phyloP scores from a whole-genome alignment of 805 yeast species.

The Blastobotrys parvus region DNA sequence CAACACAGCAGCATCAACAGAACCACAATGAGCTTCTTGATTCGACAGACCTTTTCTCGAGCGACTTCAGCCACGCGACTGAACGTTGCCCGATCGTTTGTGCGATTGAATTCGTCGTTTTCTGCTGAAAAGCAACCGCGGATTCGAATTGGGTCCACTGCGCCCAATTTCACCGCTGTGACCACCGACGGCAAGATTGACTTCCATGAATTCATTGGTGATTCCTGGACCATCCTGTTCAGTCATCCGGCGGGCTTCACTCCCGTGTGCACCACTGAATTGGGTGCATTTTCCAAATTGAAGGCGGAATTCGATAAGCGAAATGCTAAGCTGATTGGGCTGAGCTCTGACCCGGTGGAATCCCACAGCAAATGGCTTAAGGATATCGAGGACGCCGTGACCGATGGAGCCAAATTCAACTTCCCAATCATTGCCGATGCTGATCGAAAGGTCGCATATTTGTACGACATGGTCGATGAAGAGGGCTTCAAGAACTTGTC shows the following conservation, averaged over 20 bases:
- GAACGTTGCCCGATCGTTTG: neutral
- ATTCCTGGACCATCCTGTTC: slow-evolving; percentile 81
- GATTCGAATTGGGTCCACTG: slow-evolving; percentile 70
- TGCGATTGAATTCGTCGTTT: slow-evolving; percentile 14
- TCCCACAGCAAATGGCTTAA: slow-evolving; percentile 80
- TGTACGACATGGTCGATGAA: slow-evolving; percentile 83
- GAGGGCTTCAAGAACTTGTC: slow-evolving; percentile 67
- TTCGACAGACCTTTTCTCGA: neutral
- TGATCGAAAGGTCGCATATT: slow-evolving; percentile 73
- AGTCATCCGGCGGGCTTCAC: slow-evolving; percentile 97
- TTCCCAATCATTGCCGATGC: slow-evolving; percentile 91
- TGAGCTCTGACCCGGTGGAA: slow-evolving; percentile 77
- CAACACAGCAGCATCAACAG: no score
- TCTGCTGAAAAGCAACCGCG: slow-evolving; percentile 29
- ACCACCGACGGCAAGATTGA: slow-evolving; percentile 77
- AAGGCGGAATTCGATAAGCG: slow-evolving; percentile 83
- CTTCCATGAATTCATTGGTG: slow-evolving; percentile 81
- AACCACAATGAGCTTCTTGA: neutral
- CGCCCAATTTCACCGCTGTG: slow-evolving; percentile 81
- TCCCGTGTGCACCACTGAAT: slow-evolving; percentile 93
- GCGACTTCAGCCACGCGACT: neutral
- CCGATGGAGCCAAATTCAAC: slow-evolving; percentile 57
- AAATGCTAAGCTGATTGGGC: slow-evolving; percentile 80
- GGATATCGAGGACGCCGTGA: slow-evolving; percentile 79
- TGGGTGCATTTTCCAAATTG: slow-evolving; percentile 86